These are phyloP conservation scores for Arthrobotrys sinensis DNA, from an alignment of 2,329 filamentous ascomycete species.

Conservation along the genomic window DNA sequence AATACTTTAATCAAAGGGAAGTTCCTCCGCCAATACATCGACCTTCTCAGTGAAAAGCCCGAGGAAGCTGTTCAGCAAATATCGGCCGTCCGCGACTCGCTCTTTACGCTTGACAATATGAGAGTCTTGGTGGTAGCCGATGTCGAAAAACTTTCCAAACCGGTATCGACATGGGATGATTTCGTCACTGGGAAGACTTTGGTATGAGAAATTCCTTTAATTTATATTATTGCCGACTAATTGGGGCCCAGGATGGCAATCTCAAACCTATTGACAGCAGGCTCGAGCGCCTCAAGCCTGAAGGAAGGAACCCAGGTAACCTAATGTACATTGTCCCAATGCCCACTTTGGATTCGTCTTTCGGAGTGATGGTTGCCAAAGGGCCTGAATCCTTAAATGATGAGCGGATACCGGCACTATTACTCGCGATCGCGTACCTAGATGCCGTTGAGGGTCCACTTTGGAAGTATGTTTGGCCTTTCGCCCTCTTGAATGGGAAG, in stretches of 20 bases:
- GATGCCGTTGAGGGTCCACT: constrained; percentile 94
- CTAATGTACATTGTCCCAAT: constrained; percentile 87
- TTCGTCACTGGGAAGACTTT: constrained; percentile 70
- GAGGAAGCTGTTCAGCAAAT: constrained; percentile 83
- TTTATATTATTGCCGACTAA: constrained; percentile 3
- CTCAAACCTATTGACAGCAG: constrained; percentile 63
- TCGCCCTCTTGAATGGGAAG: not conserved
- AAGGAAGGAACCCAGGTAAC: constrained; percentile 81
- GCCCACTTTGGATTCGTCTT: constrained; percentile 92
- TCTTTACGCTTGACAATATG: constrained; percentile 89
- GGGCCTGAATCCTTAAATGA: constrained; percentile 84
- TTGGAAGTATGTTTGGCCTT: constrained; percentile 73
- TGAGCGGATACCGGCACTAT: constrained; percentile 82
- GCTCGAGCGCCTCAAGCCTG: constrained; percentile 79
- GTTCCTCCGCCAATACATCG: constrained; percentile 89
- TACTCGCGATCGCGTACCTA: constrained; percentile 91
- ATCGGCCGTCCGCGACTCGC: constrained; percentile 79
- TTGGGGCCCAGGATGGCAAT: constrained; percentile 38
- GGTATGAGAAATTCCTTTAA: constrained; percentile 17
- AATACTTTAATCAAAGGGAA: constrained; percentile 87
- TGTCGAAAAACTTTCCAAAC: constrained; percentile 79
- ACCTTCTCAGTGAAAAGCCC: constrained; percentile 82
- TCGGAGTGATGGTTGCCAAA: constrained; percentile 80
- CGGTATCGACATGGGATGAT: constrained; percentile 83
- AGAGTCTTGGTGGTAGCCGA: constrained; percentile 88